Conservation (phyloP, 805 yeast species). For the Teunomyces cretensis region DNA sequence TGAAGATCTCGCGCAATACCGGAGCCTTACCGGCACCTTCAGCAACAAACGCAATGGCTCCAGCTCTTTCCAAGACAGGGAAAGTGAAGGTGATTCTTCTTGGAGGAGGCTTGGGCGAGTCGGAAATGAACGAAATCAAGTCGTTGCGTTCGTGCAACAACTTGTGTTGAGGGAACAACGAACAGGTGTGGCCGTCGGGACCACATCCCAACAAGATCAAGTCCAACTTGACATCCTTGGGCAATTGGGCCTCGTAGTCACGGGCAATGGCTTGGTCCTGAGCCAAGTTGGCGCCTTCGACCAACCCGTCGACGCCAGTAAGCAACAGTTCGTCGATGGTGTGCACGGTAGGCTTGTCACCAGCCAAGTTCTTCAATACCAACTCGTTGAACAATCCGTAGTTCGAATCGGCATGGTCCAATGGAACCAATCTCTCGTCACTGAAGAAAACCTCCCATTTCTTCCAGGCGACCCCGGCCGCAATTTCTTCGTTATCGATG, state of each 20-base stretch:
- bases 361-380: conserved; percentile 51
- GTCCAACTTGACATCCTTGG: conserved; percentile 51
- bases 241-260: conserved; percentile 61
- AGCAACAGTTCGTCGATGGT: conserved; percentile 66
- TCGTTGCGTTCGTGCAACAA: conserved; percentile 55
- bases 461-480: conserved; percentile 56
- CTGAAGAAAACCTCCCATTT: conserved; percentile 83
- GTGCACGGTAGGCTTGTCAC: conserved; percentile 57
- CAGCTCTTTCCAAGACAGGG: conserved; percentile 61
- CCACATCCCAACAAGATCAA: conserved; percentile 84
- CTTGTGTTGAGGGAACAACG: conserved; percentile 82
- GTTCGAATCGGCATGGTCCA: conserved; percentile 81
- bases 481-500: conserved; percentile 51
- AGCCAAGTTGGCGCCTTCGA: conserved; percentile 46
- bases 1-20: conserved; percentile 69
- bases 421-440: conserved; percentile 88
- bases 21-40: conserved; percentile 85
- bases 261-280: conserved; percentile 53
- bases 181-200: conserved; percentile 95
- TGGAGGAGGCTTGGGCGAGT: conserved; percentile 93
- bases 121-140: conserved; percentile 63
- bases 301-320: conserved; percentile 46
- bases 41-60: conserved; percentile 74
- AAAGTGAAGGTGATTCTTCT: conserved; percentile 88
- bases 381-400: conserved; percentile 71